Base-by-base conservation (phyloP, 768 basidiomycete species). In the Podaxis sp. region DNA sequence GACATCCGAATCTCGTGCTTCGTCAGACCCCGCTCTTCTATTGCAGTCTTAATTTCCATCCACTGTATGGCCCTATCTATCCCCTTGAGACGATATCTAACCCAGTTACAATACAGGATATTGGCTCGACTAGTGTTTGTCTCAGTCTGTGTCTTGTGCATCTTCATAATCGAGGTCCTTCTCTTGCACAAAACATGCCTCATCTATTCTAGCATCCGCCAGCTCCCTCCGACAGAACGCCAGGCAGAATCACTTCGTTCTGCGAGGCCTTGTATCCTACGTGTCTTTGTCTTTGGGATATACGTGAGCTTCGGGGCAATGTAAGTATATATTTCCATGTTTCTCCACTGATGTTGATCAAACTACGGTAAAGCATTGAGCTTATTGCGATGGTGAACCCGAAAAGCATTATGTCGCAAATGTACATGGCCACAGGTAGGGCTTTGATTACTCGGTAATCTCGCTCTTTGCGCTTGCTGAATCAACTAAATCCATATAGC, bases 351-450 rank as follows among this genome's bases (percentile, higher is more conserved):
- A 19, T 27, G 29, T 36, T 58, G 47, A 49, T 27, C 15, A 4
- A 22, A 12, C 40, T 49, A 24, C 27, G 33, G 55, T 27, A 2
- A 25, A 77, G 72, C 12, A 71, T 71, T 22, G 74, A 72, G 55
- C 43, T 76, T 24, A 57, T 76, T 25, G 62, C 65, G 3, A 63
- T 74, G 43, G 65, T 73, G 50, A 57, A 63, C 33, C 52, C 66
- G 15, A 59, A 57, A 15, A 71, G 29, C 29, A 46, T 68, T 25
- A 60, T 68, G 11, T 75, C 75, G 29, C 73, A 76, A 61, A 66
- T 78, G 36, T 77, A 72, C 64, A 69, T 70, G 19, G 75, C 75
- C 4, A 75, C 73, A 41, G 70, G 76, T 76, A 63, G 54, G 67
- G 50, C 19, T n/a, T 43, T 36, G 27, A 29, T 57, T 41, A 1